phyloP scores from a whole-genome alignment of 1,139 yeast genomes.

The Taphrina betulina region DNA sequence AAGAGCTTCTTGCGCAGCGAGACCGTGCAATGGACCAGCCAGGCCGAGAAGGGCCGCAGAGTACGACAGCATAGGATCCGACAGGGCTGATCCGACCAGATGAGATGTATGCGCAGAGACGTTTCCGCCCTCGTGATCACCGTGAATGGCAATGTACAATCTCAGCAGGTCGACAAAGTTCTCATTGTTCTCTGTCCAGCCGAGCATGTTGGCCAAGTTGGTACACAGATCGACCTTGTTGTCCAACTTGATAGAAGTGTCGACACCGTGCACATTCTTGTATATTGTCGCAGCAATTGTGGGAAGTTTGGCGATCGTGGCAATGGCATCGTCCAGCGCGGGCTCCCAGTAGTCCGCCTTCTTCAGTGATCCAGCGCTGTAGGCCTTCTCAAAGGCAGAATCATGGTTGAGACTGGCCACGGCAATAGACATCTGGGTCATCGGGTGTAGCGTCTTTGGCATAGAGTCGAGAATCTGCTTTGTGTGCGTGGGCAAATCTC shows the following conservation, averaged over 20 bases:
- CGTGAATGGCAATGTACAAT: slow-evolving; percentile 92
- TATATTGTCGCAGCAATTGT: slow-evolving; percentile 65
- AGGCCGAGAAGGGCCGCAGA: slow-evolving; percentile 97
- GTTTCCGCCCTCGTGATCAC: slow-evolving; percentile 99
- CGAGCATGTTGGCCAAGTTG: slow-evolving; percentile 82
- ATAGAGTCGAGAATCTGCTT: slow-evolving; percentile 76
- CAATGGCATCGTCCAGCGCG: slow-evolving; percentile 63
- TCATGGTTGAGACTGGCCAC: slow-evolving; percentile 87
- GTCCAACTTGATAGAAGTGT: slow-evolving; percentile 43
- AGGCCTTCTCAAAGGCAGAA: slow-evolving; percentile 86
- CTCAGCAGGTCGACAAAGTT: slow-evolving; percentile 91
- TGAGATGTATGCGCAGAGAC: slow-evolving; percentile 96
- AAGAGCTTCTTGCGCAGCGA: slow-evolving; percentile 94
- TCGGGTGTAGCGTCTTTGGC: slow-evolving; percentile 88
- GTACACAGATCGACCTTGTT: slow-evolving; percentile 85
- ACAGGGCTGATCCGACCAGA: slow-evolving; percentile 92
- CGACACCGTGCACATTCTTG: slow-evolving; percentile 70
- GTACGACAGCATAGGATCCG: slow-evolving; percentile 89
- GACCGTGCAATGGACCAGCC: slow-evolving; percentile 97
- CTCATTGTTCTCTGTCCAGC: slow-evolving; percentile 67
- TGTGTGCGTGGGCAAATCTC: slow-evolving; percentile 78
- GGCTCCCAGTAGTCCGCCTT: slow-evolving; percentile 61
- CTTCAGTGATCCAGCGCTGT: slow-evolving; percentile 65
- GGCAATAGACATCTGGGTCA: slow-evolving; percentile 95
- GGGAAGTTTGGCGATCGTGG: slow-evolving; percentile 65